Conservation (phyloP, 331 rosid genomes). For the Dryas integrifolia region DNA sequence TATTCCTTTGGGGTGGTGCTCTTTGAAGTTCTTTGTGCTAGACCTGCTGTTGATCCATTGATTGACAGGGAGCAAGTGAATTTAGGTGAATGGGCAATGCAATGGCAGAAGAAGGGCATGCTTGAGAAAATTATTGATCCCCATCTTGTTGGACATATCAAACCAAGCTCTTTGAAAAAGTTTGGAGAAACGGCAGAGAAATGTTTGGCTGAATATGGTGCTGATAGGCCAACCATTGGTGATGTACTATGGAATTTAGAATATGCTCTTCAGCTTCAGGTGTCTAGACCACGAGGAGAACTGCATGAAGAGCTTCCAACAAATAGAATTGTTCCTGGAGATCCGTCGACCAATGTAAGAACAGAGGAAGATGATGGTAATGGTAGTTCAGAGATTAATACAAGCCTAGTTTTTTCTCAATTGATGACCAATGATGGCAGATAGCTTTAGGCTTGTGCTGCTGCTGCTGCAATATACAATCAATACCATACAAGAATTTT, state of each 20-base stretch:
- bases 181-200: slow-evolving; percentile 92
- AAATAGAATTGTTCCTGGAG: slow-evolving; percentile 27
- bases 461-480: slow-evolving; percentile 23
- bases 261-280: slow-evolving; percentile 88
- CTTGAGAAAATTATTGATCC: slow-evolving; percentile 68
- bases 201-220: slow-evolving; percentile 92
- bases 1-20: slow-evolving; percentile 98
- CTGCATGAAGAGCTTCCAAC: slow-evolving; percentile 28
- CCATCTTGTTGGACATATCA: slow-evolving; percentile 57
- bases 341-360: slow-evolving; percentile 37
- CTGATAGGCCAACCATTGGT: slow-evolving; percentile 95
- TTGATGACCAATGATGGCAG: slow-evolving; percentile 87
- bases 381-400: slow-evolving; percentile 50
- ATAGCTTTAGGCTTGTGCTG: slow-evolving; percentile 40
- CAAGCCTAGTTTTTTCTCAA: slow-evolving; percentile 82
- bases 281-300: slow-evolving; percentile 46
- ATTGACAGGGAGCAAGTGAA: slow-evolving; percentile 82
- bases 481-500: slow-evolving; percentile 13
- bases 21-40: slow-evolving; percentile 85
- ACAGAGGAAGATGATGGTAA: slow-evolving; percentile 36
- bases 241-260: slow-evolving; percentile 97
- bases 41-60: slow-evolving; percentile 93
- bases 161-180: slow-evolving; percentile 68
- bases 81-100: slow-evolving; percentile 90
- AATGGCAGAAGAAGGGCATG: slow-evolving; percentile 85